Base-by-base conservation (phyloP, 768 basidiomycete species). In the Macrolepiota fuliginosa region DNA sequence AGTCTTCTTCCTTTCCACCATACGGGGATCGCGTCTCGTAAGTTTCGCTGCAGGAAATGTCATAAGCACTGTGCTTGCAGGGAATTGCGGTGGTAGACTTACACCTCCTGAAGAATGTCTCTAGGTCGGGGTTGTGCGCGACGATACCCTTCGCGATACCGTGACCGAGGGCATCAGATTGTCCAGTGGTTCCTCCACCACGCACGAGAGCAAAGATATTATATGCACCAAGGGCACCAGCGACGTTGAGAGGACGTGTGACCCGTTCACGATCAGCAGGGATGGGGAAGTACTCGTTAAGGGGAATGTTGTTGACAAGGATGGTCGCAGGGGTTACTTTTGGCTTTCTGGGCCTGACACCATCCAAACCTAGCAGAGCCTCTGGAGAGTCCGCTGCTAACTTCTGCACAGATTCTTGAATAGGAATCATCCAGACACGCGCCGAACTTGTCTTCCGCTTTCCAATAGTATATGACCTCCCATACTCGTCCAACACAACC, bases 1-100 rank as follows among this genome's bases (percentile, higher is more conserved):
- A 15, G 96, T 92, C 84, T 99, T 99, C 80, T 99, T 99, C 68
- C 96, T 83, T 77, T 99, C 96, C 32, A 97, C 96, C 92, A 96
- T 92, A 74, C 97, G 90, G 50, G 95, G 94, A 80, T 99, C 96
- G 68, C 96, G 87, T 72, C 87, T 86, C 61, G 94, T 75, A 51
- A 96, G 78, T 78, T 93, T 90, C 62, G 92, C 96, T 97, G 70
- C 0, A 64, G 61, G 35, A n/a, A n/a, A 5, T 45, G 7, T 52
- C 64, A 56, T 15, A 32, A 55, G 58, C 37, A 65, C 61, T 63
- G 52, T 11, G 25, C 42, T n/a, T 40, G 62, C 19, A 25, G 13
- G 19, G 29, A 13, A 10, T 4, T 24, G 37, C 2, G 25, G 29
- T 15, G 63, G 11, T 9, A 35, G 27, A 75, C 84, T 49, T 69